Evolutionary conservation across 306 rosid species (phyloP).

Genomic region (Trifolium repens): DNA sequence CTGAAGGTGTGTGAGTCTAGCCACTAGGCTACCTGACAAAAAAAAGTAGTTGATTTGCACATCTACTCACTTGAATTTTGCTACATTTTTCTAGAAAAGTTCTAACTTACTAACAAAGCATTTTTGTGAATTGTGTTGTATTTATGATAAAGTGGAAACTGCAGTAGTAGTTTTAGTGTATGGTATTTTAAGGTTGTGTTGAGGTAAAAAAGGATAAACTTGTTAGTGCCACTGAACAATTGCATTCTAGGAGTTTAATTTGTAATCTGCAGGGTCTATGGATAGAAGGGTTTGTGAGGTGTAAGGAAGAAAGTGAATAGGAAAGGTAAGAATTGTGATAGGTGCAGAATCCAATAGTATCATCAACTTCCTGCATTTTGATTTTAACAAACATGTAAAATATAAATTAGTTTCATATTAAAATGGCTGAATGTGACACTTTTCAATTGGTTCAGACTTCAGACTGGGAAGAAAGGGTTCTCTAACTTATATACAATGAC

Average conservation of each 20-base stretch:
- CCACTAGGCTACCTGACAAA: too few relatives aligned
- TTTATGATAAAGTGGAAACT: background rate
- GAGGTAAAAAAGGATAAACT: too few relatives aligned
- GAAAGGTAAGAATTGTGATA: too few relatives aligned
- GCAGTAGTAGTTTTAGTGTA: background rate
- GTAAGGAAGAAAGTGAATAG: too few relatives aligned
- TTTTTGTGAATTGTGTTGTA: background rate
- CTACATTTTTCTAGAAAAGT: background rate
- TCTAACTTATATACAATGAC: conserved; percentile 42
- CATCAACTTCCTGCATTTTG: background rate
- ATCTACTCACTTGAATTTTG: background rate
- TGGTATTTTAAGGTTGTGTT: too few relatives aligned
- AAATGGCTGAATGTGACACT: conserved; percentile 9
- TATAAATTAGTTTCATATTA: background rate
- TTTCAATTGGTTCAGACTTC: conserved; percentile 22
- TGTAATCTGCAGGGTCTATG: too few relatives aligned
- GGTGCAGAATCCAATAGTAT: too few relatives aligned
- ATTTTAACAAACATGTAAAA: too few relatives aligned
- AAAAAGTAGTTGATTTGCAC: background rate
- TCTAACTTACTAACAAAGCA: too few relatives aligned
- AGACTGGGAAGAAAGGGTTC: conserved; percentile 23
- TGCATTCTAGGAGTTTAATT: too few relatives aligned
- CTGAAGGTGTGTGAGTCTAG: too few relatives aligned
- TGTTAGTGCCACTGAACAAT: background rate
- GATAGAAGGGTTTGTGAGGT: background rate